Base-by-base conservation (phyloP, 306 rosid species). In the Medicago truncatula region DNA sequence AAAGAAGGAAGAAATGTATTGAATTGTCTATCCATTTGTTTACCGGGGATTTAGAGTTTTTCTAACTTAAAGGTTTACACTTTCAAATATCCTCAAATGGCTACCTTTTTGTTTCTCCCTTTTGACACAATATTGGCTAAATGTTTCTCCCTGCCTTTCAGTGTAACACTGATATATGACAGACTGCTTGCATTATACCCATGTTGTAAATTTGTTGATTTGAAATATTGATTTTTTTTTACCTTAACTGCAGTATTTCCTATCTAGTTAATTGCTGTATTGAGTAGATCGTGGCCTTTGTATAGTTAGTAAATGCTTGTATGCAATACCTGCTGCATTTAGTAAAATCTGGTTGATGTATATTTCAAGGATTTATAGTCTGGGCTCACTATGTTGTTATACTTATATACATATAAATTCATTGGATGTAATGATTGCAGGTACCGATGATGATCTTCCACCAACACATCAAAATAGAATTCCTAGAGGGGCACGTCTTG, bases 361-460 rank as follows among this genome's bases (percentile, higher is more conserved):
- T 60, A 71, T 72, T 53, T 43, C 76, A 40, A 56, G 41, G 71
- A 67, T 67, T 75, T 40, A 57, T 79, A 52, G 47, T 75, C 74
- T 40, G 43, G 23, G 20, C 14, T 53, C 64, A 16, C 71, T 40
- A 25, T 70, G 57, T 61, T 67, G 60, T 58, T 67, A 54, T 70
- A 54, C 64, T 43, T 65, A 54, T 60, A 50, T 41, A 46, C 52
- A 52, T 60, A 50, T 41, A 46, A 46, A 52, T 77, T 77, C n/a
- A 56, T 68, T 38, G 72, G 63, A 20, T 43, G 23, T 38, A n/a
- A 71, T 78, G 46, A 44, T 14, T 80, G 76, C 91, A 92, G 97
- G 97, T 84, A 92, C 97, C 66, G 97, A 92, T 86, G 97, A 92
- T 16, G 97, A 92, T 84, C 93, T 92, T 78, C 97, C 97, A 67